Evolutionary conservation across 768 basidiomycete species (phyloP), one percentile per base, ranked within the genome.

Genomic region (Pholiota molesta): DNA sequence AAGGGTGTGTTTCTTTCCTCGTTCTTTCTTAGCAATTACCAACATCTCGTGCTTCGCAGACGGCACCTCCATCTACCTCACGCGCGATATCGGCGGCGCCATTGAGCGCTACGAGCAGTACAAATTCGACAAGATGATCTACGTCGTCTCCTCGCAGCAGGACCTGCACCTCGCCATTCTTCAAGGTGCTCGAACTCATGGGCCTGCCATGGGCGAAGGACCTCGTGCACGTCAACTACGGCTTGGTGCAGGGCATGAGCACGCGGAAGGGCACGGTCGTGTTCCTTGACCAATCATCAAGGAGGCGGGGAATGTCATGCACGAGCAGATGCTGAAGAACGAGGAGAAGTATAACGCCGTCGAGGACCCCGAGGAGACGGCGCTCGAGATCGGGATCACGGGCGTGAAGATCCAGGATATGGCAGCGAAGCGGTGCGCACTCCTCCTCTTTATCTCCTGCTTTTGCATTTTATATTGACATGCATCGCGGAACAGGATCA

Each of bases 361-460:
- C 39, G 93, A 94, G 69, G 87, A 99, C 73, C 96, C 97, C 0
- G 90, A 92, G 70, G 77, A 74, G 52, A 90, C 89, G 51, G 85
- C 86, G 60, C 81, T 83, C 64, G 92, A 97, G 74, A 88, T 98
- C 52, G 97, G 96, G 19, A 94, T 97, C 69, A 91, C 94, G 0
- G 95, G 94, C 2, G 90, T 99, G 66, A 99, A 98, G 80, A 95
- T 99, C 62, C 97, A 99, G 75, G 95, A 97, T 72, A 95, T 97
- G 94, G 84, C 91, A 45, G 94, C 94, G 14, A 97, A 94, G 74
- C 81, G 95, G 95, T 95, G 65, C 11, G 35, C n/a, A n/a, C n/a
- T n/a, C n/a, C n/a, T n/a, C n/a, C n/a, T n/a, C n/a, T n/a, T n/a
- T n/a, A n/a, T n/a, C n/a, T n/a, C n/a, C n/a, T n/a, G n/a, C n/a